Evolutionary conservation across 2,329 filamentous ascomycete genomes (phyloP).

Genomic region (Pestalotiopsis sp.): DNA sequence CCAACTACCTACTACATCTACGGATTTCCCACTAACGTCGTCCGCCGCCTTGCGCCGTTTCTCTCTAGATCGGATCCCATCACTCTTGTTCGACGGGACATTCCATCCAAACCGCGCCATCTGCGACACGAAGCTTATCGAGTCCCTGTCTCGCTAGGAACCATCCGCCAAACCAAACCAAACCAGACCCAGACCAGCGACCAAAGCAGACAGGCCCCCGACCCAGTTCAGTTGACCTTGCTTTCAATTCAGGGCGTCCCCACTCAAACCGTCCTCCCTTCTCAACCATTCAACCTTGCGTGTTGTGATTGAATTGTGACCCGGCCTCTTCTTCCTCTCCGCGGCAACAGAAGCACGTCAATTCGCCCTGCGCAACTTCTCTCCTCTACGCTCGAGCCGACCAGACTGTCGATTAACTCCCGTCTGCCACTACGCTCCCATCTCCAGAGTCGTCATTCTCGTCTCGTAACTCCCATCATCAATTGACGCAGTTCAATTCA

Average conservation of each 20-base stretch:
- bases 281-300: background rate
- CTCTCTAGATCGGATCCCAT: background rate
- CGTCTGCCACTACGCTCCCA: background rate
- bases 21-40: background rate
- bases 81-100: background rate
- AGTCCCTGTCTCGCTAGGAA: background rate
- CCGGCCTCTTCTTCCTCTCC: conserved; percentile 1
- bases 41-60: background rate
- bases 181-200: background rate
- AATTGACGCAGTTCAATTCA: background rate
- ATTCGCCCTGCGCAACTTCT: background rate
- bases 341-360: conserved; percentile 8
- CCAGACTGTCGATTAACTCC: background rate
- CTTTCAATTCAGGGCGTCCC: background rate
- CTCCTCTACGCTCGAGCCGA: background rate
- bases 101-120: background rate
- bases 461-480: background rate
- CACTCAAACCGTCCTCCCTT: background rate
- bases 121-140: background rate
- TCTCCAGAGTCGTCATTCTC: background rate
- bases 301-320: conserved; percentile 8
- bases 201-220: background rate
- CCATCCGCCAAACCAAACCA: background rate
- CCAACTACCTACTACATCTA: background rate
- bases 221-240: background rate